Percentiles rank a stretch among this genome's conserved stretches.
phyloP scores from a whole-genome alignment of 441 rosid genomes.

The Populus hybrid region DNA sequence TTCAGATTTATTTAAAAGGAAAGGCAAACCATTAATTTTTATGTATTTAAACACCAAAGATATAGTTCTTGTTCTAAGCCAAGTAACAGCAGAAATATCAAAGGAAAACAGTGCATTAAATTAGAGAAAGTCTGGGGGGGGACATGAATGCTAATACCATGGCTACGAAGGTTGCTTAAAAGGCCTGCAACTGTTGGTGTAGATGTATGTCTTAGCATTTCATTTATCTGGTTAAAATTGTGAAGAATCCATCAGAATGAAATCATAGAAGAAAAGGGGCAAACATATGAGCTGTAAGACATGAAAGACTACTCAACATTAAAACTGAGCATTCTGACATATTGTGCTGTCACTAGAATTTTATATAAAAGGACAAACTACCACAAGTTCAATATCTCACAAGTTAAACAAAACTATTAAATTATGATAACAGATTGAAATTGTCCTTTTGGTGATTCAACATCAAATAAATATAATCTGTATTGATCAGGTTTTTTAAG shows the following conservation, averaged over 20 bases:
- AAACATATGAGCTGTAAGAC: neutral
- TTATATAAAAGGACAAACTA: neutral
- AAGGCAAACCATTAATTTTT: neutral
- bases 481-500: neutral
- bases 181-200: constrained; percentile 57
- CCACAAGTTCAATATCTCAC: neutral
- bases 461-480: neutral
- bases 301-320: neutral
- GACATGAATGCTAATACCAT: constrained; percentile 40
- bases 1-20: neutral
- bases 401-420: neutral
- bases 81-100: neutral
- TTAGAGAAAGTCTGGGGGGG: neutral
- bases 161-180: constrained; percentile 72
- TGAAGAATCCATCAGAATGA: neutral
- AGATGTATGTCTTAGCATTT: constrained; percentile 69
- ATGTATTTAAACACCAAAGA: constrained; percentile 1
- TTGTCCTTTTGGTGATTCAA: neutral
- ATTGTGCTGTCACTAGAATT: neutral
- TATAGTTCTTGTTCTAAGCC: neutral
- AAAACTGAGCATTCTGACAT: neutral
- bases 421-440: neutral
- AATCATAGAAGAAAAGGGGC: neutral
- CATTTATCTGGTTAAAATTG: constrained; percentile 43
- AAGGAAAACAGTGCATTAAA: neutral